Percentiles rank a stretch among this genome's conserved stretches.
Conservation (phyloP, 768 basidiomycete species). For the Exsudoporus frostii region DNA sequence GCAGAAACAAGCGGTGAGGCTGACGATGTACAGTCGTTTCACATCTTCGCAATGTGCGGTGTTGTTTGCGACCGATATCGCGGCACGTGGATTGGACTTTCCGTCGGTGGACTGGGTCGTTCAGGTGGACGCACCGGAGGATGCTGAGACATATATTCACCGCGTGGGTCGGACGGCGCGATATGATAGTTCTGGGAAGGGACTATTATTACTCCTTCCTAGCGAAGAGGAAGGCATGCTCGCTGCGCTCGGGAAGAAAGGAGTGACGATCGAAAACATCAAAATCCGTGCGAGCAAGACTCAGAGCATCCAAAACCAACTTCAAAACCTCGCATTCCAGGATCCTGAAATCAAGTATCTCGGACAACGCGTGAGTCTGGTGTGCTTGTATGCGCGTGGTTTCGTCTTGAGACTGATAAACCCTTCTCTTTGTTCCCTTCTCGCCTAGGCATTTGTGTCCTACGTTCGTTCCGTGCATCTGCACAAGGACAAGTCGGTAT, state of each 20-base stretch:
- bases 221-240: constrained; percentile 94
- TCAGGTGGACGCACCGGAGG: constrained; percentile 94
- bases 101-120: constrained; percentile 96
- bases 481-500: constrained; percentile 91
- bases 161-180: constrained; percentile 94
- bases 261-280: constrained; percentile 70
- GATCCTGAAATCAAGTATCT: constrained; percentile 97
- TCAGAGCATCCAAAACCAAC: constrained; percentile 76
- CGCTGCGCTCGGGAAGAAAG: constrained; percentile 65
- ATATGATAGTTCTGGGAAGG: constrained; percentile 88
- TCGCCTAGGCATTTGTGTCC: constrained; percentile 82
- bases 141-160: constrained; percentile 96
- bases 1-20: constrained; percentile 88
- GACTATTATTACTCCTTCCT: constrained; percentile 76
- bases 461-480: constrained; percentile 91
- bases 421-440: neutral
- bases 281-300: constrained; percentile 89
- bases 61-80: constrained; percentile 93
- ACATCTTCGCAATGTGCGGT: constrained; percentile 78
- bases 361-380: constrained; percentile 73
- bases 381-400: neutral
- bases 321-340: constrained; percentile 91
- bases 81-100: constrained; percentile 94
- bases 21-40: constrained; percentile 83
- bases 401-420: neutral